A percentile compares a stretch with the other conserved stretches of the same genome.
Conservation (phyloP, 148 eudicot genomes). For the Spergularia bocconei region DNA sequence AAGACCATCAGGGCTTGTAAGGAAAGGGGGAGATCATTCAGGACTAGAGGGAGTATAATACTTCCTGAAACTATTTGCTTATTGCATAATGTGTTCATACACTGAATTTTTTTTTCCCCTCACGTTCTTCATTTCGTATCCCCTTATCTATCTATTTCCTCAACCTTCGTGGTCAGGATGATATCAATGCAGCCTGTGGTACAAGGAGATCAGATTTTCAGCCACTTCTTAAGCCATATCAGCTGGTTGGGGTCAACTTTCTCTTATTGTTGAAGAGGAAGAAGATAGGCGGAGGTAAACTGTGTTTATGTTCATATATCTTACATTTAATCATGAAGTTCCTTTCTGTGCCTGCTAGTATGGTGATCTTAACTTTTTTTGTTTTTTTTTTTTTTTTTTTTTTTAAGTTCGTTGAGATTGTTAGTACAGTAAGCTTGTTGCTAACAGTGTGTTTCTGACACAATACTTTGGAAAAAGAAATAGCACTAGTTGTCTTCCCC, state of each 20-base stretch:
- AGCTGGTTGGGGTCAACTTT: constrained; percentile 97
- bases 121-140: not conserved
- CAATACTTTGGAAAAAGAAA: not conserved
- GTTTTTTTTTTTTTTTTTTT: not conserved
- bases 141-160: not conserved
- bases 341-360: not conserved
- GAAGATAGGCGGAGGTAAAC: constrained; percentile 88
- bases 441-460: not conserved
- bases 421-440: not conserved
- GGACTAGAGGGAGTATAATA: too few species aligned
- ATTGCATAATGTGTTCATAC: not conserved
- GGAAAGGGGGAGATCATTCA: too few species aligned
- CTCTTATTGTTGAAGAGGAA: constrained; percentile 81
- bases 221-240: constrained; percentile 90
- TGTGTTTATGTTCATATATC: constrained; percentile 16
- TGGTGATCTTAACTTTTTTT: not conserved
- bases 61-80: not conserved
- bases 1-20: too few species aligned
- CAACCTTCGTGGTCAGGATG: constrained; percentile 43
- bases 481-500: not conserved
- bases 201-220: constrained; percentile 56
- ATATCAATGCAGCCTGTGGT: constrained; percentile 66
- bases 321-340: not conserved
- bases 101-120: not conserved
- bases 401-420: not conserved